Evolutionary conservation across 2,329 filamentous ascomycete genomes (phyloP).

Genomic region (Scedosporium minutisporum): DNA sequence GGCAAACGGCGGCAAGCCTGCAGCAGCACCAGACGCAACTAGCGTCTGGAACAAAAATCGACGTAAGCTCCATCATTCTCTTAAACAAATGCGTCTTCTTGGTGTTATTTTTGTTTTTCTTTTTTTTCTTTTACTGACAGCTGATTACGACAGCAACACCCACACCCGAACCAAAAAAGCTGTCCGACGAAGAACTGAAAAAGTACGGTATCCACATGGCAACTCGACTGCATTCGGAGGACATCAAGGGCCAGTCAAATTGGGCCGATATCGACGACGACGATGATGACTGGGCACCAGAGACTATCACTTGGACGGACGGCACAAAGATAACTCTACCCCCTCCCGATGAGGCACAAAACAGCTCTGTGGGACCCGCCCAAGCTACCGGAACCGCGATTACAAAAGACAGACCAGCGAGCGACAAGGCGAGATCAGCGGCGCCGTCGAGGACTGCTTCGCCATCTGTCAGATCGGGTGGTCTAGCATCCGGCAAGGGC

Average conservation of each 20-base stretch:
- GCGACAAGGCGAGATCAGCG: slow-evolving; percentile 37
- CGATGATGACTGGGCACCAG: slow-evolving; percentile 78
- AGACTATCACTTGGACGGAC: slow-evolving; percentile 80
- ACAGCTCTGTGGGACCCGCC: not conserved
- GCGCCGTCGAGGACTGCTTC: slow-evolving; percentile 23
- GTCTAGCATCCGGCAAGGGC: slow-evolving; percentile 46
- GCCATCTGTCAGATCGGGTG: slow-evolving; percentile 32
- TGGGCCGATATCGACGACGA: slow-evolving; percentile 89
- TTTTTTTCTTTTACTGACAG: too few relatives aligned
- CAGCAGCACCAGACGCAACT: slow-evolving; percentile 57
- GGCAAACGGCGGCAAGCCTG: slow-evolving; percentile 42
- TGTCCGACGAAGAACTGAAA: slow-evolving; percentile 79
- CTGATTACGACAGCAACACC: slow-evolving; percentile 37
- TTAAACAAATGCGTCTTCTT: too few relatives aligned
- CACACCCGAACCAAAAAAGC: slow-evolving; percentile 65
- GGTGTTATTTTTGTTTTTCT: too few relatives aligned
- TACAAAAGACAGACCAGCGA: slow-evolving; percentile 16
- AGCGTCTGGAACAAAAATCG: slow-evolving; percentile 86
- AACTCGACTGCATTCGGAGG: slow-evolving; percentile 66
- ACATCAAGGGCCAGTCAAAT: slow-evolving; percentile 64
- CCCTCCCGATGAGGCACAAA: slow-evolving; percentile 41
- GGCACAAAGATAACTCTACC: slow-evolving; percentile 73
- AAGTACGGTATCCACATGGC: slow-evolving; percentile 82
- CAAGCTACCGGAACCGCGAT: slow-evolving; percentile 14
- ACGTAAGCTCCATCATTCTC: slow-evolving; percentile 41